A percentile compares a stretch with the other conserved stretches of the same genome.
These are phyloP conservation scores for Ilex paraguariensis DNA, from an alignment of 305 asterid species.

Conservation along the genomic window DNA sequence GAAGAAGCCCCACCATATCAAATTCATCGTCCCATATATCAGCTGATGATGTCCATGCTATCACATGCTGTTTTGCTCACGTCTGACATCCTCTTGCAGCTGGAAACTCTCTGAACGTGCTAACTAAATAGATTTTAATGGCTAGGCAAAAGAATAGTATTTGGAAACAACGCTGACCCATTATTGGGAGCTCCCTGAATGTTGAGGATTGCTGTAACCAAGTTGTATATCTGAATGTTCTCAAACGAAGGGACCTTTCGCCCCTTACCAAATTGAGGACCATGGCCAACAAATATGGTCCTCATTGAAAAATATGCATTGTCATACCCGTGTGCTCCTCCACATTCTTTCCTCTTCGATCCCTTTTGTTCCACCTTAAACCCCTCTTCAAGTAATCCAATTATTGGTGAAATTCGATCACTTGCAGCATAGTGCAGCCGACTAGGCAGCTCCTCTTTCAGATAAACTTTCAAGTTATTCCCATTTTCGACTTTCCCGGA, in stretches of 20 bases:
- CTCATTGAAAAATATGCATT: neutral
- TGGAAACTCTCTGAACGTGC: neutral
- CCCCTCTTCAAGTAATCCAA: no score
- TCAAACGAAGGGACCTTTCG: neutral
- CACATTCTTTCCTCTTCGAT: neutral
- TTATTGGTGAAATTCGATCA: no score
- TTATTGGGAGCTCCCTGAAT: neutral
- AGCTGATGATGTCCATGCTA: no score
- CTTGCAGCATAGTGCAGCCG: no score
- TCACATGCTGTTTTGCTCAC: neutral
- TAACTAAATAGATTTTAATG: neutral
- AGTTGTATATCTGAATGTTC: neutral
- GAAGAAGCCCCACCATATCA: no score
- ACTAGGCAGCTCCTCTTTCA: no score
- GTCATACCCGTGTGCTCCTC: neutral
- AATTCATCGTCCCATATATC: no score
- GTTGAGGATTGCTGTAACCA: neutral
- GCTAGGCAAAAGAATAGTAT: neutral
- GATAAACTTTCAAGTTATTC: no score
- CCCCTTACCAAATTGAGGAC: neutral
- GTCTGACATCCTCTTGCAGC: neutral
- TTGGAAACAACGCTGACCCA: neutral
- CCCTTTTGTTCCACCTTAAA: neutral
- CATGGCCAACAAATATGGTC: neutral
- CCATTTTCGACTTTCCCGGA: neutral